A percentile compares a stretch with the other conserved stretches of the same genome.
These are phyloP conservation scores for Marasmius tenuissimus DNA, from an alignment of 1,284 basidiomycete genomes.

Conservation along the genomic window DNA sequence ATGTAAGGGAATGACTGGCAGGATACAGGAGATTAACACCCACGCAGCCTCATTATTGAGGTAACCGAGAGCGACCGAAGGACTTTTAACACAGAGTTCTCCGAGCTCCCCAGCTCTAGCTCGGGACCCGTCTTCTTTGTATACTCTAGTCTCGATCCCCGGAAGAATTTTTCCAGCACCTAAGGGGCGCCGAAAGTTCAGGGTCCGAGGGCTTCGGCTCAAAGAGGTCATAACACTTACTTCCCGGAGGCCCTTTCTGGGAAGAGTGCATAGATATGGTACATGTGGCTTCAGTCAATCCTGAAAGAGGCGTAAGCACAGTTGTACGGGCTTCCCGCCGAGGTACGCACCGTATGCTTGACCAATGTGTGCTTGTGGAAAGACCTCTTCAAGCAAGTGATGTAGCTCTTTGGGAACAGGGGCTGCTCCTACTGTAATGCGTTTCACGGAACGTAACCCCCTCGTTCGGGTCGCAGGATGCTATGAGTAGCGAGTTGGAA, in stretches of 20 bases:
- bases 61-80: constrained; percentile 46
- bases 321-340: background rate
- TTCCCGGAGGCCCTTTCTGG: constrained; percentile 38
- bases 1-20: background rate
- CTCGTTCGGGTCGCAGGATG: constrained; percentile 54
- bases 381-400: constrained; percentile 38
- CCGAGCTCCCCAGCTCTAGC: constrained; percentile 46
- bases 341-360: constrained; percentile 49
- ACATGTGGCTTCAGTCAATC: constrained; percentile 36
- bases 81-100: constrained; percentile 44
- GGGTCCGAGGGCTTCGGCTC: background rate
- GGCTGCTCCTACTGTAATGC: constrained; percentile 59
- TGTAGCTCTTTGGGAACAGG: constrained; percentile 60
- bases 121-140: constrained; percentile 46
- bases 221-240: background rate
- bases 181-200: background rate
- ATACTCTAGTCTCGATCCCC: constrained; percentile 37
- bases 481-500: constrained; percentile 24
- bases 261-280: constrained; percentile 12
- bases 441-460: constrained; percentile 52
- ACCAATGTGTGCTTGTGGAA: constrained; percentile 49
- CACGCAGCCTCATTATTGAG: constrained; percentile 49
- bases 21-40: constrained; percentile 20
- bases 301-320: constrained; percentile 11
- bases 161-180: constrained; percentile 42